Conservation (phyloP, 352 stramenopile species). For the Pythium plurisporium region DNA sequence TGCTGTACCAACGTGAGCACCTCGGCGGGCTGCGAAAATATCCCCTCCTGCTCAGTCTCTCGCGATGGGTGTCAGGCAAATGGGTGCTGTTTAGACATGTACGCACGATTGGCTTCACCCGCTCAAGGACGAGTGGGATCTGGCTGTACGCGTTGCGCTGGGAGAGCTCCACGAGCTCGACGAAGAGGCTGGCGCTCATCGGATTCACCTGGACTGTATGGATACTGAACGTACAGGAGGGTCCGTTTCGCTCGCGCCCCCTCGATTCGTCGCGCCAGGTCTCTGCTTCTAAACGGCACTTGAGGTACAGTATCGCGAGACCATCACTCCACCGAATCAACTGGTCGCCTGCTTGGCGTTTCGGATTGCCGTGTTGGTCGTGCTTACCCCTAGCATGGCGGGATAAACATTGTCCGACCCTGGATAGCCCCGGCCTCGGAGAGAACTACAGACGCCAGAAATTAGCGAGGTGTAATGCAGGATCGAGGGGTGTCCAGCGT, state of each 20-base stretch:
- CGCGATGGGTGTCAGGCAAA: too few species aligned
- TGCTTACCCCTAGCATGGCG: too few species aligned
- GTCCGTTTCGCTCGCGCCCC: background rate
- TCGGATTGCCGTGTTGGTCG: background rate
- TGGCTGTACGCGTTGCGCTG: background rate
- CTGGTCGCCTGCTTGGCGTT: too few species aligned
- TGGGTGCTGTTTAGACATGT: too few species aligned
- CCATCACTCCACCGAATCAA: too few species aligned
- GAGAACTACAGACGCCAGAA: too few species aligned
- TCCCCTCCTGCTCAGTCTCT: background rate
- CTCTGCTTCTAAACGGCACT: too few species aligned
- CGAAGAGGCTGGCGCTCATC: background rate
- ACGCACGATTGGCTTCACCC: background rate
- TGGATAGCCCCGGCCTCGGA: background rate
- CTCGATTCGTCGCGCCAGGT: too few species aligned
- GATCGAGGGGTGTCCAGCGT: background rate
- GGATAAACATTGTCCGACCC: constrained; percentile 3
- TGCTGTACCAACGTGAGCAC: constrained; percentile 6
- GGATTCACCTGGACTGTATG: too few species aligned
- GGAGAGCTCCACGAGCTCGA: background rate
- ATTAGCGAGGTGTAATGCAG: background rate
- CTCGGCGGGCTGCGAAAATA: background rate
- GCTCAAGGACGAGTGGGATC: background rate
- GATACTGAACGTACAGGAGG: too few species aligned
- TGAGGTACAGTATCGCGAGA: too few species aligned